Evolutionary conservation across 2,329 filamentous ascomycete genomes (phyloP).

Genomic region (Cercospora sp.): DNA sequence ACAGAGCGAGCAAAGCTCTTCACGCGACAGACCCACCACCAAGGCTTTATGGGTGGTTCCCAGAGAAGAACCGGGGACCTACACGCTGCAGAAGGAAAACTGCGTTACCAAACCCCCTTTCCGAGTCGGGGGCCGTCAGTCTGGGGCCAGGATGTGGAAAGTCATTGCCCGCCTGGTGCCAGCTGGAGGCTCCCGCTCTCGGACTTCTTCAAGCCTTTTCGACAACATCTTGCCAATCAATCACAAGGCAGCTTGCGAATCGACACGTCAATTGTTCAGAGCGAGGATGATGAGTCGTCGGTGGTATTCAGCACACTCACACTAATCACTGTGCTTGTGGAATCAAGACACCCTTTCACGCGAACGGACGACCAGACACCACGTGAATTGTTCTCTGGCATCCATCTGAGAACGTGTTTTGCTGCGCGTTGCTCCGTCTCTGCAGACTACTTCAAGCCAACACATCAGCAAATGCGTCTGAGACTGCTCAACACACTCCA

Average conservation of each 20-base stretch:
- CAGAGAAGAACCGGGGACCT: background rate
- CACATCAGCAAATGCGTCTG: background rate
- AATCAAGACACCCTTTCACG: fast-evolving
- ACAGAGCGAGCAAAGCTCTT: background rate
- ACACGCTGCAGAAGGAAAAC: background rate
- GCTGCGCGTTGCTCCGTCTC: too few species aligned
- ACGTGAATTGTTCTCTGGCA: background rate
- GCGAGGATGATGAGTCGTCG: background rate
- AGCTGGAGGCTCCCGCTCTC: background rate
- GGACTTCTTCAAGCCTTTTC: conserved; percentile 6
- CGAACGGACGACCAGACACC: background rate
- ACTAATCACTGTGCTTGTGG: background rate
- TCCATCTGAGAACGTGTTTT: background rate
- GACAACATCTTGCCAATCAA: background rate
- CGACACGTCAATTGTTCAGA: background rate
- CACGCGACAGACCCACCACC: background rate
- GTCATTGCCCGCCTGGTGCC: background rate
- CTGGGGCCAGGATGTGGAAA: background rate
- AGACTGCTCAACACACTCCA: background rate
- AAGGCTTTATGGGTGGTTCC: conserved; percentile 4
- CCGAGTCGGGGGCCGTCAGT: conserved; percentile 2
- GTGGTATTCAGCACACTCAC: background rate
- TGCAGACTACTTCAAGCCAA: background rate
- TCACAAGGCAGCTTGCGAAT: background rate
- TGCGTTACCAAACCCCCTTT: background rate